Base-by-base conservation (phyloP, 1,284 basidiomycete genomes). In the Tylopilus sp. region DNA sequence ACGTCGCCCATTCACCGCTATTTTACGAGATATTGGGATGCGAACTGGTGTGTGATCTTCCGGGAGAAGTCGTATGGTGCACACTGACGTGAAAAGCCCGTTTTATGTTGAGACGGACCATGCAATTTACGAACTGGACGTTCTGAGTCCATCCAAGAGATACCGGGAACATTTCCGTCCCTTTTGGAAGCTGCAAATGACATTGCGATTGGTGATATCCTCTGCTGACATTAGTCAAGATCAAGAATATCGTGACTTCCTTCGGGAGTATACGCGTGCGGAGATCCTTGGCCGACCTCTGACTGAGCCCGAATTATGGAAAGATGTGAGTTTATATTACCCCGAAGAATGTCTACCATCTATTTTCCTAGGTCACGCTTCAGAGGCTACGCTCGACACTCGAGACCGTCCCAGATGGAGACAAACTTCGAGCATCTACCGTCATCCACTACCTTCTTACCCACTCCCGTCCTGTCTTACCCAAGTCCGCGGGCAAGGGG, bases 21-120 rank as follows among this genome's bases (percentile, higher is more conserved):
- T 40, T 61, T 55, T 12, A 64, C 74, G 13, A 69, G 74, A 46
- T 76, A 73, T 42, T 57, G 52, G 18, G 64, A 59, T 15, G 40
- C 36, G 2, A 50, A 71, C 65, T 65, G 67, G 82, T 76, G 46
- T 44, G 72, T 44, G 43, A 26, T 40, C 46, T 30, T 46, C 48
- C 19, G 23, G 10, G 36, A 42, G 7, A 2, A 13, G 44, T 44
- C 6, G 23, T 21, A 44, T 9, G 4, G 26, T 12, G 28, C 29
- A 48, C 29, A 16, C 10, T 42, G 28, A 48, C 18, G 33, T 33
- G 25, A 21, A 45, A 23, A 88, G 86, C 15, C 75, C 81, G 1
- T 61, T 86, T 9, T 84, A 73, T 47, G 70, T 88, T 12, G 76
- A 84, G 56, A 86, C 86, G 0, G 55, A 71, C 23, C 72, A 70